A percentile compares a stretch with the other conserved stretches of the same genome.
Conservation (phyloP, 768 basidiomycete genomes). For the Termitomyces sp. region DNA sequence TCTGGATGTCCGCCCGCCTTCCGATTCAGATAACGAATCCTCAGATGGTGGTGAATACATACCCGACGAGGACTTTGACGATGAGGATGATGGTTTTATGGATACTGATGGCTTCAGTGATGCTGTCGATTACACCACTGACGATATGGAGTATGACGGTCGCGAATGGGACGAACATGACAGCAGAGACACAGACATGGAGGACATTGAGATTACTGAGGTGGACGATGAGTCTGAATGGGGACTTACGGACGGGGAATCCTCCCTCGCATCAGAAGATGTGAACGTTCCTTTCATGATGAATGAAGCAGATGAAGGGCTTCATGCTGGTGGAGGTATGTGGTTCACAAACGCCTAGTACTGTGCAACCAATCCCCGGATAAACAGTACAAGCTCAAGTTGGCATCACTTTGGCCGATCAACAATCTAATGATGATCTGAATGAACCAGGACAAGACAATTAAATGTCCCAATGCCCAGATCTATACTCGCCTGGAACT, state of each 20-base stretch:
- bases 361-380: background rate
- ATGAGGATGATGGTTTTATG: conserved; percentile 40
- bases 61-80: conserved; percentile 45
- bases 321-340: conserved; percentile 12
- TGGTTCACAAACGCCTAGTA: background rate
- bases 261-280: conserved; percentile 21
- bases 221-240: conserved; percentile 27
- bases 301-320: conserved; percentile 11
- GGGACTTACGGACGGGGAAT: conserved; percentile 38
- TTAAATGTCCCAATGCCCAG: background rate
- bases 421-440: background rate
- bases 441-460: conserved; percentile 9
- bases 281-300: conserved; percentile 11
- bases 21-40: conserved; percentile 57
- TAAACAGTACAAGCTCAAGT: background rate
- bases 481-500: background rate
- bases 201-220: conserved; percentile 13
- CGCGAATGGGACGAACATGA: conserved; percentile 16
- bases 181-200: conserved; percentile 13
- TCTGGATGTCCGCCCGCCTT: conserved; percentile 42
- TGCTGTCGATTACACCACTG: conserved; percentile 31
- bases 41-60: conserved; percentile 66
- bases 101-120: conserved; percentile 39
- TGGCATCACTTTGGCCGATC: conserved; percentile 1
- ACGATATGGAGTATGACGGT: conserved; percentile 28